Conservation (phyloP, 768 basidiomycete genomes). For the Fomitopsis pulvina region DNA sequence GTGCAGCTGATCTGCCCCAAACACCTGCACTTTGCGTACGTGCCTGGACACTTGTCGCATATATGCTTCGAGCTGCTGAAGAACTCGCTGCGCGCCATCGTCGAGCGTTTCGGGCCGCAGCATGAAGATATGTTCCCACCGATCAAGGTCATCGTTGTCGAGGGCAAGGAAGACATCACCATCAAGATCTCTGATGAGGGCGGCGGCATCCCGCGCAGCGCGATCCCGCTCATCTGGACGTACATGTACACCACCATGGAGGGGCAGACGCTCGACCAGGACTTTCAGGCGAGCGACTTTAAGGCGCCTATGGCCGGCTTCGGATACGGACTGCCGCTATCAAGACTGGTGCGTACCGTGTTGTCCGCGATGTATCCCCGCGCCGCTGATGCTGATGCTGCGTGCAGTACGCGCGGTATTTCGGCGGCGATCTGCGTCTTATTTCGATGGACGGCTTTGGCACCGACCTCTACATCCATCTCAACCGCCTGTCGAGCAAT, state of each 20-base stretch:
- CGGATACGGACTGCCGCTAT: slow-evolving; percentile 89
- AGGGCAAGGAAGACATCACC: slow-evolving; percentile 97
- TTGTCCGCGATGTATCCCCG: too few relatives aligned
- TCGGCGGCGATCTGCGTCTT: slow-evolving; percentile 86
- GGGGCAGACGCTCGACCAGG: slow-evolving; percentile 62
- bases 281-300: slow-evolving; percentile 84
- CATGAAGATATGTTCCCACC: slow-evolving; percentile 77
- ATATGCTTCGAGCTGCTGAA: slow-evolving; percentile 97
- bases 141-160: slow-evolving; percentile 92
- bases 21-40: slow-evolving; percentile 85
- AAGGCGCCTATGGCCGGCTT: slow-evolving; percentile 98
- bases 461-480: slow-evolving; percentile 89
- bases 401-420: slow-evolving; percentile 84
- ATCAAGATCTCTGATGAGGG: slow-evolving; percentile 99
- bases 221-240: slow-evolving; percentile 95
- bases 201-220: slow-evolving; percentile 85
- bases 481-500: slow-evolving; percentile 80
- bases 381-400: slow-evolving; percentile 4
- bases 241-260: slow-evolving; percentile 94
- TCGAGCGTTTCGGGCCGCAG: slow-evolving; percentile 85
- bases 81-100: slow-evolving; percentile 94
- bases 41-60: slow-evolving; percentile 94
- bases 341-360: slow-evolving; percentile 67
- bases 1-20: slow-evolving; percentile 94
- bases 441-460: slow-evolving; percentile 99